A percentile compares a stretch with the other conserved stretches of the same genome.
Evolutionary conservation across 331 rosid species (phyloP).

Genomic region (Cydonia oblonga): DNA sequence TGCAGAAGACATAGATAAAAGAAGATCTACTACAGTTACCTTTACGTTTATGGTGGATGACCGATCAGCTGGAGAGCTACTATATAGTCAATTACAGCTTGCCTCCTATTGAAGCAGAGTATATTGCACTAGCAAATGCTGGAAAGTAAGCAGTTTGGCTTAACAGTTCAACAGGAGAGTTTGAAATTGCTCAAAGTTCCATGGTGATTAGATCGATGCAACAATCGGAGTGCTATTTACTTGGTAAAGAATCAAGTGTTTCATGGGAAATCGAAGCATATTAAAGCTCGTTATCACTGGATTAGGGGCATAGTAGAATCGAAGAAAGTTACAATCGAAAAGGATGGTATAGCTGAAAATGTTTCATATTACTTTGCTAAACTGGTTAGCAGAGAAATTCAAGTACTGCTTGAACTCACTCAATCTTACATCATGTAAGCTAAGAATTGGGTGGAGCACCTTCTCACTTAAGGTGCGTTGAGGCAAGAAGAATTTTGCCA

Average conservation of each 20-base stretch:
- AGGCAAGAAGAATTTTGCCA: not conserved
- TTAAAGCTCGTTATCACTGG: not conserved
- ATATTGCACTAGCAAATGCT: not conserved
- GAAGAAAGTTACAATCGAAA: not conserved
- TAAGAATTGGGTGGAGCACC: not conserved
- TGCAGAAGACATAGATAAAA: not conserved
- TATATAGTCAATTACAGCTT: not conserved
- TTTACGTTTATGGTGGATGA: not conserved
- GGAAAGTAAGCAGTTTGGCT: not conserved
- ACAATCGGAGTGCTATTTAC: not conserved
- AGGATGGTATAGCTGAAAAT: not conserved
- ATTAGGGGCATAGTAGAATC: not conserved
- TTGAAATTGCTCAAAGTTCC: not conserved
- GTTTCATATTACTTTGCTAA: not conserved
- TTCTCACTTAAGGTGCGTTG: not conserved
- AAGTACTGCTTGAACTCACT: not conserved
- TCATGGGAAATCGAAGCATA: not conserved
- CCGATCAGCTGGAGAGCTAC: not conserved
- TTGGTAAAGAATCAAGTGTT: not conserved
- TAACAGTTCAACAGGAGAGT: not conserved
- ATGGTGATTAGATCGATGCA: not conserved
- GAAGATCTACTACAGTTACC: not conserved
- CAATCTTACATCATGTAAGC: not conserved
- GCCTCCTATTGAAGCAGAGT: not conserved
- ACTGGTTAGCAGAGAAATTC: not conserved